phyloP scores from a whole-genome alignment of 2,329 filamentous ascomycete genomes.

The Zalaria obscura region DNA sequence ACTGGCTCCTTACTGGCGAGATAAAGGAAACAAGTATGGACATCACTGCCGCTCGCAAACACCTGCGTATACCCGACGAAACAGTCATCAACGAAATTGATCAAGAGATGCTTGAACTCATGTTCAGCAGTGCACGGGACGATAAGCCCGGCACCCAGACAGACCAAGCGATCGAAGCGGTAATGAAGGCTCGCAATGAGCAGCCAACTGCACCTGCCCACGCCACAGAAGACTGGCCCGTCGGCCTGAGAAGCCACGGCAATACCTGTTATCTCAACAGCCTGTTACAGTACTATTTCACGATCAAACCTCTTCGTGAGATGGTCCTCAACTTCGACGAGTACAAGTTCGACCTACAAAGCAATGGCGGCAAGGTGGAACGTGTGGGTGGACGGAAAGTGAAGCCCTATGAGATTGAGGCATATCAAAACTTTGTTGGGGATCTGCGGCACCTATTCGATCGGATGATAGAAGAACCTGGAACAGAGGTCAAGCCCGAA shows the following conservation, averaged over 20 bases:
- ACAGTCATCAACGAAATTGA: conserved; percentile 3
- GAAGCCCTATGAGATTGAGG: conserved; percentile 16
- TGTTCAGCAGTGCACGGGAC: conserved; percentile 12
- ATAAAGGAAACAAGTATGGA: conserved; percentile 39
- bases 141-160: conserved; percentile 17
- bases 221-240: conserved; percentile 42
- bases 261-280: conserved; percentile 99
- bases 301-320: conserved; percentile 65
- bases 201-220: too few relatives aligned
- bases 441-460: conserved; percentile 20
- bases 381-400: conserved; percentile 63
- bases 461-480: conserved; percentile 19
- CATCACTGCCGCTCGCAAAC: conserved; percentile 36
- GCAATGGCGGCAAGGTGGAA: conserved; percentile 49
- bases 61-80: conserved; percentile 19
- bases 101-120: conserved; percentile 8
- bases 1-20: conserved; percentile 39
- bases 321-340: conserved; percentile 65
- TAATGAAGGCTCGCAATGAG: conserved; percentile 13
- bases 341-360: conserved; percentile 52
- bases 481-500: conserved; percentile 16
- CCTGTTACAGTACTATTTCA: conserved; percentile 88
- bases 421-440: conserved; percentile 19
- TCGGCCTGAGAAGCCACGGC: conserved; percentile 83
- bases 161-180: conserved; percentile 17